Percentiles rank a stretch among this genome's conserved stretches.
These are phyloP conservation scores for Microbotryum saponariae DNA, from an alignment of 1,284 basidiomycete genomes.

Conservation along the genomic window DNA sequence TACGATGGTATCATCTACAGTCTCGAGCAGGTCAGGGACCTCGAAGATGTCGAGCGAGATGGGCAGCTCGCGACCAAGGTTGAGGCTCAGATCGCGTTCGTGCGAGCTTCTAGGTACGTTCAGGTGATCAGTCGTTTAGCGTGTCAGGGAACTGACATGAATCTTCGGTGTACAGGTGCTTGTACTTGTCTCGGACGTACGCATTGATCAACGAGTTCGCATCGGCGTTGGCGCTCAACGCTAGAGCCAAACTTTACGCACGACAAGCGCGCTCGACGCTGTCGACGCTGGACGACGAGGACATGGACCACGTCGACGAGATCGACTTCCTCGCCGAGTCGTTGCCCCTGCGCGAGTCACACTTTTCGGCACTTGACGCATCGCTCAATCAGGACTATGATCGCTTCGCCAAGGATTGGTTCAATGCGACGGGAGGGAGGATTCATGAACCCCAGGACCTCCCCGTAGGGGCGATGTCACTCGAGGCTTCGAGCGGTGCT, in stretches of 20 bases:
- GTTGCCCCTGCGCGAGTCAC: slow-evolving; percentile 4
- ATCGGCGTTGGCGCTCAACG: slow-evolving; percentile 59
- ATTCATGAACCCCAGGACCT: slow-evolving; percentile 9
- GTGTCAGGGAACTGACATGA: not conserved
- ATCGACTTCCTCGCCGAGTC: slow-evolving; percentile 17
- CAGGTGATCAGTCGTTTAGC: not conserved
- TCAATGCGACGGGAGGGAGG: slow-evolving; percentile 15
- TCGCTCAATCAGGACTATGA: slow-evolving; percentile 20
- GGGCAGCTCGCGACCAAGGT: slow-evolving; percentile 68
- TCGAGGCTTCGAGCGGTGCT: not conserved
- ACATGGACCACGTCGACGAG: slow-evolving; percentile 37
- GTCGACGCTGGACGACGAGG: slow-evolving; percentile 54
- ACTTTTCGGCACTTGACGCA: slow-evolving; percentile 18
- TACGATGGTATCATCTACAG: slow-evolving; percentile 77
- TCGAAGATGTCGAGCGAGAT: slow-evolving; percentile 79
- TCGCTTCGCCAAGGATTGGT: slow-evolving; percentile 24
- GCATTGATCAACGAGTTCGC: slow-evolving; percentile 59
- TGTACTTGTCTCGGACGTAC: slow-evolving; percentile 65
- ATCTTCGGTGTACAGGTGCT: slow-evolving; percentile 47
- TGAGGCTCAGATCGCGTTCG: slow-evolving; percentile 64
- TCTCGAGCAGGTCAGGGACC: slow-evolving; percentile 66
- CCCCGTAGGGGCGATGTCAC: slow-evolving; percentile 13
- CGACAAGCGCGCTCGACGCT: slow-evolving; percentile 52
- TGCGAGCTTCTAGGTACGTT: slow-evolving; percentile 61
- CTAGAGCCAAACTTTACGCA: slow-evolving; percentile 60